Conservation (phyloP, 1,284 basidiomycete species). For the Grifola frondosa region DNA sequence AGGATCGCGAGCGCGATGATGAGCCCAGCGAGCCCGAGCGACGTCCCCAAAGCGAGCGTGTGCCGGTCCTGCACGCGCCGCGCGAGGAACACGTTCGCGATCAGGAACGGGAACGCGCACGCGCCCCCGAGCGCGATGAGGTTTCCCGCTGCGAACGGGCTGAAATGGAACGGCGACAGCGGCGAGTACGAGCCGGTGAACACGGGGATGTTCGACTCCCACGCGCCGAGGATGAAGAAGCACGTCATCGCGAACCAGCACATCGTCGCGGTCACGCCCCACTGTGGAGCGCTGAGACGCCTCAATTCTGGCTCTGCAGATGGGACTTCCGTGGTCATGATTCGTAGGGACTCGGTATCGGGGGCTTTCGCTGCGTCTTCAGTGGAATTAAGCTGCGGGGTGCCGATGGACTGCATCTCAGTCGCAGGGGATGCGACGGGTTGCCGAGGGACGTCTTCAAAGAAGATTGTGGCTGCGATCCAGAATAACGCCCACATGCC, state of each 20-base stretch:
- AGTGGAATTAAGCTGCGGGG: background rate
- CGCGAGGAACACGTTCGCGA: slow-evolving; percentile 57
- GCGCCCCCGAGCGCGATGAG: slow-evolving; percentile 69
- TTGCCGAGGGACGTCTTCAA: slow-evolving; percentile 47
- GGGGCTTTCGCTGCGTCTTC: slow-evolving; percentile 6
- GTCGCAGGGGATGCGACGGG: slow-evolving; percentile 5
- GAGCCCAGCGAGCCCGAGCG: slow-evolving; percentile 52
- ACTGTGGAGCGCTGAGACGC: slow-evolving; percentile 23
- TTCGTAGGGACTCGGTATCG: background rate
- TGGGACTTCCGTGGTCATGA: slow-evolving; percentile 7
- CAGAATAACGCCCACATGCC: slow-evolving; percentile 54
- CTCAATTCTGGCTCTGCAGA: background rate
- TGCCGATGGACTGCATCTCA: slow-evolving; percentile 8
- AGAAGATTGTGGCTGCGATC: slow-evolving; percentile 41
- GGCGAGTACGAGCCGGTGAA: slow-evolving; percentile 44
- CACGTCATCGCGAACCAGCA: slow-evolving; percentile 73
- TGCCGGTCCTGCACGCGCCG: slow-evolving; percentile 60
- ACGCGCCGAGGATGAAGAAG: slow-evolving; percentile 71
- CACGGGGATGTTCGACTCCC: slow-evolving; percentile 73
- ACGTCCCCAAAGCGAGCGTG: slow-evolving; percentile 54
- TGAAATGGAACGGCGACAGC: slow-evolving; percentile 47
- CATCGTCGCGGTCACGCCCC: slow-evolving; percentile 62
- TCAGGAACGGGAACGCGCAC: slow-evolving; percentile 63
- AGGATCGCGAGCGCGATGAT: slow-evolving; percentile 51
- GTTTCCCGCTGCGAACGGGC: slow-evolving; percentile 65